A percentile compares a stretch with the other conserved stretches of the same genome.
Conservation (phyloP, 345 rosid species). For the Noccaea caerulescens region DNA sequence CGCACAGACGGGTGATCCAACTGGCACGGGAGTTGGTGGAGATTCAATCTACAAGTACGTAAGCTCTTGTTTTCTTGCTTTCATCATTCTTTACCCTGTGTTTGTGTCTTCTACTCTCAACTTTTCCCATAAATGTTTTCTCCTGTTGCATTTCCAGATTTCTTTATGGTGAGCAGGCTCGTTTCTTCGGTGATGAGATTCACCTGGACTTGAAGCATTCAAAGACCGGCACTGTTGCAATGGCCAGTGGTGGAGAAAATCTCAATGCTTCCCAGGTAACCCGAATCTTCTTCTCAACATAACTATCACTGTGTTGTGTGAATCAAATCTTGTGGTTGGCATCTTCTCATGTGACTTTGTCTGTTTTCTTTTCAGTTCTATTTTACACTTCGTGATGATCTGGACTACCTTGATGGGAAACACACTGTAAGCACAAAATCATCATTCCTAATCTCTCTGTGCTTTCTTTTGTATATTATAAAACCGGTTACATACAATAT, state of each 20-base stretch:
- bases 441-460: neutral
- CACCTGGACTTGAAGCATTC: conserved; percentile 85
- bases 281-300: conserved; percentile 2
- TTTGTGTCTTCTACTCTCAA: neutral
- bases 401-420: conserved; percentile 97
- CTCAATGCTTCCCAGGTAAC: conserved; percentile 95
- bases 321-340: too few relatives aligned
- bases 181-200: conserved; percentile 84
- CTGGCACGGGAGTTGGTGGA: conserved; percentile 82
- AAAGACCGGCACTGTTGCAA: conserved; percentile 84
- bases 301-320: neutral
- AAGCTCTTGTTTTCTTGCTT: conserved; percentile 24
- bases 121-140: neutral
- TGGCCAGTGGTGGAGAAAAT: conserved; percentile 98
- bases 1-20: conserved; percentile 83
- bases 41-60: conserved; percentile 82
- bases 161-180: conserved; percentile 89
- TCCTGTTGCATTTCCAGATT: conserved; percentile 53
- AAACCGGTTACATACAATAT: neutral
- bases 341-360: conserved; percentile 30
- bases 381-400: conserved; percentile 78
- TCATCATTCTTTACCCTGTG: neutral
- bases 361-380: conserved; percentile 66
- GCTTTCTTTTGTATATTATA: neutral
- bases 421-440: conserved; percentile 68